Percentiles rank a stretch among this genome's conserved stretches.
These are phyloP conservation scores for Mucuna pruriens DNA, from an alignment of 306 rosid species.

Conservation along the genomic window DNA sequence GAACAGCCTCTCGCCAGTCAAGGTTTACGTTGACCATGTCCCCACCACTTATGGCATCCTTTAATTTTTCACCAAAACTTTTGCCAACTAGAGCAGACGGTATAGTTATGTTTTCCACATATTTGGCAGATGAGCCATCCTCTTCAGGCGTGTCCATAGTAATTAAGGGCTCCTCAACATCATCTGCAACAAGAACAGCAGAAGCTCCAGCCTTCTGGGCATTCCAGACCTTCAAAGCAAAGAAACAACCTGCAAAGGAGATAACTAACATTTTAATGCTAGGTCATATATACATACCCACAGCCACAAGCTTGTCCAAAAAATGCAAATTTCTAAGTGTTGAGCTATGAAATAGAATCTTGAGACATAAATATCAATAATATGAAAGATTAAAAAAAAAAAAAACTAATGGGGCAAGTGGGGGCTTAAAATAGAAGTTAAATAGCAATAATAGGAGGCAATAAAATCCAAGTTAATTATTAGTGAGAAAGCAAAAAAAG, in stretches of 20 bases:
- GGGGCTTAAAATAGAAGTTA: neutral
- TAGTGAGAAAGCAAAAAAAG: neutral
- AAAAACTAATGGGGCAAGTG: neutral
- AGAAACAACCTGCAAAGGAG: slow-evolving; percentile 77
- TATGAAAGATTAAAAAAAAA: no score
- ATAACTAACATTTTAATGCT: neutral
- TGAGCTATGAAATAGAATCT: neutral
- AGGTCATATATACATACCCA: neutral
- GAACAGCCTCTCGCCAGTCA: slow-evolving; percentile 94
- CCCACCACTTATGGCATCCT: slow-evolving; percentile 63
- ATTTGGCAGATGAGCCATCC: slow-evolving; percentile 57
- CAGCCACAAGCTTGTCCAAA: neutral
- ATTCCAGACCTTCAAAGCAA: slow-evolving; percentile 44
- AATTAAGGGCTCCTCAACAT: slow-evolving; percentile 35
- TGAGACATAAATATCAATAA: neutral
- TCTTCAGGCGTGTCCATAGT: slow-evolving; percentile 35
- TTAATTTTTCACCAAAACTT: slow-evolving; percentile 68
- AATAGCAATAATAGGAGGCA: no score
- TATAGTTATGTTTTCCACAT: slow-evolving; percentile 79
- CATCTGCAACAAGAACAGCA: slow-evolving; percentile 83
- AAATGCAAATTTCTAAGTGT: neutral
- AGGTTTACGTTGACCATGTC: slow-evolving; percentile 87
- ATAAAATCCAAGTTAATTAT: no score
- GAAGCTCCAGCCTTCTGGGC: slow-evolving; percentile 57
- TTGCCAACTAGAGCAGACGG: slow-evolving; percentile 90